A percentile compares a stretch with the other conserved stretches of the same genome.
These are phyloP conservation scores for Penicillium crustosum DNA, from an alignment of 2,329 filamentous ascomycete genomes.

Conservation along the genomic window DNA sequence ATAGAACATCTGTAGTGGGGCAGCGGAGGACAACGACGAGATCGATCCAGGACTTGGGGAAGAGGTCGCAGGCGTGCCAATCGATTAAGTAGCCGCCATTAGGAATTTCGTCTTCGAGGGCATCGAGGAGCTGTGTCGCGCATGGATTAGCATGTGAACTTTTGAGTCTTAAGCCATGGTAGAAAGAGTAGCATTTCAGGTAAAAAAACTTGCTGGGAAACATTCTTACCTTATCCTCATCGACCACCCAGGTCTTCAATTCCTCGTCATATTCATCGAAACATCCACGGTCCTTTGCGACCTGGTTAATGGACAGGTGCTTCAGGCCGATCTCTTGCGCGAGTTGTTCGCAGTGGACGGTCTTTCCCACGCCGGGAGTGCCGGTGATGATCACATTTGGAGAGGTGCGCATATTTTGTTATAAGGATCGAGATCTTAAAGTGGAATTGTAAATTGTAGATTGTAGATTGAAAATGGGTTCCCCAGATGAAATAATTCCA, in stretches of 20 bases:
- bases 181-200: not conserved
- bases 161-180: not conserved
- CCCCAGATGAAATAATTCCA: constrained; percentile 21
- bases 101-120: constrained; percentile 77
- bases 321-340: constrained; percentile 73
- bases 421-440: not conserved
- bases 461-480: constrained; percentile 4
- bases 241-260: constrained; percentile 84
- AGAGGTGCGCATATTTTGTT: constrained; percentile 36
- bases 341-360: constrained; percentile 81
- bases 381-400: constrained; percentile 96
- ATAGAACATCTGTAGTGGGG: constrained; percentile 75
- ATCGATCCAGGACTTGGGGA: constrained; percentile 91
- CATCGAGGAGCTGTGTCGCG: constrained; percentile 67
- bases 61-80: constrained; percentile 97
- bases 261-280: constrained; percentile 87
- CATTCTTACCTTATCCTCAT: constrained; percentile 80
- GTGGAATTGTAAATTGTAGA: not conserved
- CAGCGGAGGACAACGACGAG: constrained; percentile 83
- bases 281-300: constrained; percentile 85
- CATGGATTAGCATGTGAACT: constrained; percentile 4
- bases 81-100: constrained; percentile 86
- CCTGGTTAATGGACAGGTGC: constrained; percentile 83
- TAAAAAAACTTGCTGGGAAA: not conserved
- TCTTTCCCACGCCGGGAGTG: constrained; percentile 94